Conservation (phyloP, 2,329 filamentous ascomycete species). For the Drechslerella dactyloides region DNA sequence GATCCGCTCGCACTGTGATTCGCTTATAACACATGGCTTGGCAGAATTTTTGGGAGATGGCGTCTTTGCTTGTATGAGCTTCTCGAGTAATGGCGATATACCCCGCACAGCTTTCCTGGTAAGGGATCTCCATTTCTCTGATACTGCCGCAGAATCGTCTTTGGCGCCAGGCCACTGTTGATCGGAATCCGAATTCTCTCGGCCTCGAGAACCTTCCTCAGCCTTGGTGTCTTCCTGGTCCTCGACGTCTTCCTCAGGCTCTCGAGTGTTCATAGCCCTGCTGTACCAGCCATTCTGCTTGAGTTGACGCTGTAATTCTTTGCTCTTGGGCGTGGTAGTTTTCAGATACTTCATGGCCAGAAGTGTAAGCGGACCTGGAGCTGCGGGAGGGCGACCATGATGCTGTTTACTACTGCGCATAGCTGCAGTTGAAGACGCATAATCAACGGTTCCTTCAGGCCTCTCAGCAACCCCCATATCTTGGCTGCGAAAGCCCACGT, state of each 20-base stretch:
- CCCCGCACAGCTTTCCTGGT: background rate
- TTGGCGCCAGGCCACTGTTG: conserved; percentile 52
- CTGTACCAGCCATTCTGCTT: conserved; percentile 3
- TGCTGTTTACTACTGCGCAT: background rate
- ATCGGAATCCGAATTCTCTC: background rate
- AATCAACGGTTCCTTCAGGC: background rate
- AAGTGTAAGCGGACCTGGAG: background rate
- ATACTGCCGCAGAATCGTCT: background rate
- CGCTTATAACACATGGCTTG: conserved; percentile 54
- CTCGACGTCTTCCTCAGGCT: background rate
- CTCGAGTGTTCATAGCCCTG: background rate
- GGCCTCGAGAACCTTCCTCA: background rate
- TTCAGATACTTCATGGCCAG: background rate
- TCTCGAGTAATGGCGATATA: conserved; percentile 18
- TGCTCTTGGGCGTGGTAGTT: no score
- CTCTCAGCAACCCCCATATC: conserved; percentile 8
- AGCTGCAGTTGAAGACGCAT: background rate
- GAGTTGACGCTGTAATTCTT: background rate
- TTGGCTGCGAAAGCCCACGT: background rate
- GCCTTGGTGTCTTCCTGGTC: conserved; percentile 1
- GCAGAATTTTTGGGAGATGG: conserved; percentile 11
- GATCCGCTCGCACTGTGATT: conserved; percentile 65
- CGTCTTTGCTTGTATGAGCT: conserved; percentile 7
- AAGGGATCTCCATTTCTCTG: conserved; percentile 13
- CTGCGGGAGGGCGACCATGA: background rate